A percentile compares a stretch with the other conserved stretches of the same genome.
Evolutionary conservation across 805 yeast genomes (phyloP).

Genomic region (Yamadazyma paraphyllophila): DNA sequence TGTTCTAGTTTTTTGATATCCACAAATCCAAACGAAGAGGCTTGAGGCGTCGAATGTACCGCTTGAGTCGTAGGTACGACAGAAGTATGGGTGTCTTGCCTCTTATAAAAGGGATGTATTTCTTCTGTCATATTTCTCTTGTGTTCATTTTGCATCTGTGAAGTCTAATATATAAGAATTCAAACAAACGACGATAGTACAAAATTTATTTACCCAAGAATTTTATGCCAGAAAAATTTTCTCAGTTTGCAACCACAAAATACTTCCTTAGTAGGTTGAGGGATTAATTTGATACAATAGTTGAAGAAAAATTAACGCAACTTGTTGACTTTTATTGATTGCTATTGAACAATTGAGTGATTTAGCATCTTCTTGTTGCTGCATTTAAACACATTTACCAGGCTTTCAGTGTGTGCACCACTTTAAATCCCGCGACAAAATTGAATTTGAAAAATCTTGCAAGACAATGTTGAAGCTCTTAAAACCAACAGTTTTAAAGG

Average conservation of each 20-base stretch:
- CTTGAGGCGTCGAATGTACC: too few species aligned
- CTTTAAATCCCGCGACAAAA: neutral
- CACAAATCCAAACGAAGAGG: constrained; percentile 28
- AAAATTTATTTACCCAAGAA: too few species aligned
- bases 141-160: constrained; percentile 3
- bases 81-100: neutral
- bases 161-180: too few species aligned
- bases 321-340: neutral
- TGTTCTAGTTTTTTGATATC: constrained; percentile 41
- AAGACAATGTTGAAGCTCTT: neutral
- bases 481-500: neutral
- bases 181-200: too few species aligned
- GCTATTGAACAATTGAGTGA: too few species aligned
- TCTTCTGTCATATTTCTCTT: constrained; percentile 12
- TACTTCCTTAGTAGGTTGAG: neutral
- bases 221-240: neutral
- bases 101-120: neutral
- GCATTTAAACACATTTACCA: neutral
- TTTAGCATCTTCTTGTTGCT: neutral
- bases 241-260: neutral
- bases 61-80: neutral
- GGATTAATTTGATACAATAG: neutral
- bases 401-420: neutral
- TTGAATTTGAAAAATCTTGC: neutral
- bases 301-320: neutral